Percentiles rank a stretch among this genome's conserved stretches.
Conservation (phyloP, 176 grass and related monocot species). For the Musa itinerans region DNA sequence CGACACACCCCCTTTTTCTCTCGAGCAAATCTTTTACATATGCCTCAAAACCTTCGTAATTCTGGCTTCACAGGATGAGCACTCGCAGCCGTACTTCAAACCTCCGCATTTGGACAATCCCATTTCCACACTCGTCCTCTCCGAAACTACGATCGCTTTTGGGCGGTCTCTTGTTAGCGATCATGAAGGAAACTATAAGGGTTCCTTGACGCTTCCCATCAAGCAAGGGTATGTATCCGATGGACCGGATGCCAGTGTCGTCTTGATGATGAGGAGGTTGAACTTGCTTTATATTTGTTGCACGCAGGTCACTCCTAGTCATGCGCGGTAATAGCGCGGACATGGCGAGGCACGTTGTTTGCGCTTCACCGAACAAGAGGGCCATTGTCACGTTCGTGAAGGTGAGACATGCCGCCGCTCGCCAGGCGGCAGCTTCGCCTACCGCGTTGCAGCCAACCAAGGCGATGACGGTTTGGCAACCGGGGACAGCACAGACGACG, state of each 20-base stretch:
- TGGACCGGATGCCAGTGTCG: neutral
- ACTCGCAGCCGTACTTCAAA: conserved; percentile 93
- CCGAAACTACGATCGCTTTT: conserved; percentile 79
- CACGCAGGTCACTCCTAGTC: conserved; percentile 69
- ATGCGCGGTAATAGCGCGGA: conserved; percentile 99
- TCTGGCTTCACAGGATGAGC: conserved; percentile 60
- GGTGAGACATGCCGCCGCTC: conserved; percentile 45
- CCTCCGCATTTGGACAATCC: conserved; percentile 97
- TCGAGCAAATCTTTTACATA: too few species aligned
- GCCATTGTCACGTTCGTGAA: conserved; percentile 80
- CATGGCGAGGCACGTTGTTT: conserved; percentile 87
- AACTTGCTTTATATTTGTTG: neutral
- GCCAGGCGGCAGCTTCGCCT: conserved; percentile 11
- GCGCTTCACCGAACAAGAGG: conserved; percentile 62
- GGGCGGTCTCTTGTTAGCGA: conserved; percentile 83
- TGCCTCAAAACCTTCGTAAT: too few species aligned
- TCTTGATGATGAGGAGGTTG: too few species aligned
- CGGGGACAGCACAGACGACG: neutral
- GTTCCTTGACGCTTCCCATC: conserved; percentile 67
- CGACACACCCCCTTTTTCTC: too few species aligned
- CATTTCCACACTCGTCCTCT: conserved; percentile 84
- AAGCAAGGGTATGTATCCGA: conserved; percentile 63
- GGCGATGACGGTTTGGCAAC: conserved; percentile 8
- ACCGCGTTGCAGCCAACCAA: neutral
- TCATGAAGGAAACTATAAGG: conserved; percentile 93